Percentiles rank a stretch among this genome's conserved stretches.
phyloP scores from a whole-genome alignment of 2,329 filamentous ascomycete species.

The Alternaria tenuissima region DNA sequence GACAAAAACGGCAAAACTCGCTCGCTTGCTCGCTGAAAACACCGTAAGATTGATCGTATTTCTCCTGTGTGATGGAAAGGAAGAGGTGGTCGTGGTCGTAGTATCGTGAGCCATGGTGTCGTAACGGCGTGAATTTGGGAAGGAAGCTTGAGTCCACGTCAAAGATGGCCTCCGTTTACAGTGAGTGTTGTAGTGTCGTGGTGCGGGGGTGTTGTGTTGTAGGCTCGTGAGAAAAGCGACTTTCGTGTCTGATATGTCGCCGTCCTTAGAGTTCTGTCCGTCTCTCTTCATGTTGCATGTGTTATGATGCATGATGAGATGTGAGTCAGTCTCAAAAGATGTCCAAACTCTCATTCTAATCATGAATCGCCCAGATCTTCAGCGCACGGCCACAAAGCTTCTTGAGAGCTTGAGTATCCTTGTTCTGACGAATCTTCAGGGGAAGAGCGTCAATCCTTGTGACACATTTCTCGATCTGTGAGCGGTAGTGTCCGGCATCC shows the following conservation, averaged over 20 bases:
- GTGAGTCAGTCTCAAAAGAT: fast-evolving
- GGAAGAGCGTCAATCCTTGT: slow-evolving; percentile 2
- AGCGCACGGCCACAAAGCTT: slow-evolving; percentile 8
- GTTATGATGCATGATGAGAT: background rate
- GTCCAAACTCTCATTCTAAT: background rate
- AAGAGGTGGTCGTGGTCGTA: background rate
- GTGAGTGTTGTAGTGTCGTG: background rate
- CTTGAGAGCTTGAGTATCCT: slow-evolving; percentile 4
- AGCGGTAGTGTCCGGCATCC: slow-evolving; percentile 4
- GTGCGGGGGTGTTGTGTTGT: background rate
- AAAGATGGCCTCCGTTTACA: background rate
- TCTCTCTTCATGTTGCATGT: background rate
- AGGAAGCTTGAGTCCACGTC: background rate
- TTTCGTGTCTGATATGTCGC: background rate
- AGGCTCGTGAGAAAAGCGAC: background rate
- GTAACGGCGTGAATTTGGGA: background rate
- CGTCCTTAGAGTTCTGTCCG: background rate
- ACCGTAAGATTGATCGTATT: background rate
- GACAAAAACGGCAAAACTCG: background rate
- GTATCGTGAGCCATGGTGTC: background rate
- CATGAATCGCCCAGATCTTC: slow-evolving; percentile 10
- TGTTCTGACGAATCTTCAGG: background rate
- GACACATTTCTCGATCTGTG: slow-evolving; percentile 6
- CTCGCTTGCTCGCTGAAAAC: background rate
- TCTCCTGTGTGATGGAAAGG: background rate